Percentiles rank a stretch among this genome's conserved stretches.
These are phyloP conservation scores for Jatropha curcas DNA, from an alignment of 345 rosid genomes.

Conservation along the genomic window DNA sequence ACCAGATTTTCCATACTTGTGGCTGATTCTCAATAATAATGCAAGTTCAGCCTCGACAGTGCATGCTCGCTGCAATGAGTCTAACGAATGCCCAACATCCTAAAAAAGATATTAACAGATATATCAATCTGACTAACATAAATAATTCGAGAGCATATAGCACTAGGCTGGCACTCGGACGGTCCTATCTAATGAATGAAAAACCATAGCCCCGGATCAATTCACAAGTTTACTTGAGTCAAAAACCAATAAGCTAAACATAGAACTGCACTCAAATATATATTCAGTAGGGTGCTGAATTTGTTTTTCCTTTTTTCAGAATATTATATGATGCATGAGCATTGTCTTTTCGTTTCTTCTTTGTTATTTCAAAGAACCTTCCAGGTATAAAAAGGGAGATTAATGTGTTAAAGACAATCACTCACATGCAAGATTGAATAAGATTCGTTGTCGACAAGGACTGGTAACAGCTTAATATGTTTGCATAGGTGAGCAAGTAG, in stretches of 20 bases:
- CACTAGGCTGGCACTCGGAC: too few relatives aligned
- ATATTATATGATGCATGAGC: background rate
- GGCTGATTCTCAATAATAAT: slow-evolving; percentile 78
- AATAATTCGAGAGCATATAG: background rate
- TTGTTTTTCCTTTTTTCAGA: background rate
- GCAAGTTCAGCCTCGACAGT: slow-evolving; percentile 86
- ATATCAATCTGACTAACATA: background rate
- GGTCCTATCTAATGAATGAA: background rate
- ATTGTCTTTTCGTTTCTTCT: background rate
- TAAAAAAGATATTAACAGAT: slow-evolving; percentile 24
- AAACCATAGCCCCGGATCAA: background rate
- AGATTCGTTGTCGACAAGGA: background rate
- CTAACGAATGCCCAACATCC: slow-evolving; percentile 75
- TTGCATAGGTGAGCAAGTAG: background rate
- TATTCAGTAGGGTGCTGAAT: background rate
- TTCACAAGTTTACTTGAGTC: background rate
- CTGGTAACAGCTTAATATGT: background rate
- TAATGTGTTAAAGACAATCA: background rate
- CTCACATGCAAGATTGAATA: too few relatives aligned
- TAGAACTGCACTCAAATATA: background rate
- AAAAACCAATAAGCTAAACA: background rate
- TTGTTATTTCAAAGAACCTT: background rate
- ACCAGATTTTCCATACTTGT: slow-evolving; percentile 91
- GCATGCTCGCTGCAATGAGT: slow-evolving; percentile 78
- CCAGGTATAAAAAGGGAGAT: background rate